A percentile compares a stretch with the other conserved stretches of the same genome.
These are phyloP conservation scores for Oryza brachyantha DNA, from an alignment of 176 grass and related monocot species.

Conservation along the genomic window DNA sequence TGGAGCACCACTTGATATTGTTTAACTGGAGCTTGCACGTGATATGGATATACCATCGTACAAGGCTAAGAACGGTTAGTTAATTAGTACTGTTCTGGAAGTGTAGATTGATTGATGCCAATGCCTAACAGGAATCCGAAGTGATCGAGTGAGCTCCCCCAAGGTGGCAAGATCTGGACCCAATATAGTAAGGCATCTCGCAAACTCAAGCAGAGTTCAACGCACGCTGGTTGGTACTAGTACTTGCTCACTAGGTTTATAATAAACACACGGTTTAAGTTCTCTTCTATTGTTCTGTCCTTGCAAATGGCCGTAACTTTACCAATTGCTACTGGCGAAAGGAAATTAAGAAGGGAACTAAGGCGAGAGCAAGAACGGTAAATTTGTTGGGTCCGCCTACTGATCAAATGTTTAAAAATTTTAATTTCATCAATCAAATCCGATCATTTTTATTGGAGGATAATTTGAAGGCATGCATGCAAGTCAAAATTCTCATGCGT, in stretches of 20 bases:
- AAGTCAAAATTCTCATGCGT: too few relatives aligned
- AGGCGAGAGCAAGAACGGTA: too few relatives aligned
- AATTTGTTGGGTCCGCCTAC: too few relatives aligned
- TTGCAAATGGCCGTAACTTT: neutral
- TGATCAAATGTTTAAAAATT: too few relatives aligned
- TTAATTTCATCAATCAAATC: too few relatives aligned
- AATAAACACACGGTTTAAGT: neutral
- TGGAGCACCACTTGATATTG: neutral
- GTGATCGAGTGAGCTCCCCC: neutral
- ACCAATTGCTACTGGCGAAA: neutral
- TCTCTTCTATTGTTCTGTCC: neutral
- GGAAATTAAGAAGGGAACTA: neutral
- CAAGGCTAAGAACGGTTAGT: neutral
- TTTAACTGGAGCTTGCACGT: neutral
- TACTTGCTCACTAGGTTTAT: neutral
- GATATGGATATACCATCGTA: neutral
- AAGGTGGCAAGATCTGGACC: neutral
- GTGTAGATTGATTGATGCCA: neutral
- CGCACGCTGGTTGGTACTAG: neutral
- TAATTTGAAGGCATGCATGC: too few relatives aligned
- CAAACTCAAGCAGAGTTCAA: neutral
- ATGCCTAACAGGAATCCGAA: neutral
- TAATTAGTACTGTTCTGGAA: neutral
- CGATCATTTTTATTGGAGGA: too few relatives aligned
- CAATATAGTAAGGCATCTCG: neutral